Evolutionary conservation across 495 filamentous ascomycete species (phyloP).

Genomic region (Aspergillus diversus): DNA sequence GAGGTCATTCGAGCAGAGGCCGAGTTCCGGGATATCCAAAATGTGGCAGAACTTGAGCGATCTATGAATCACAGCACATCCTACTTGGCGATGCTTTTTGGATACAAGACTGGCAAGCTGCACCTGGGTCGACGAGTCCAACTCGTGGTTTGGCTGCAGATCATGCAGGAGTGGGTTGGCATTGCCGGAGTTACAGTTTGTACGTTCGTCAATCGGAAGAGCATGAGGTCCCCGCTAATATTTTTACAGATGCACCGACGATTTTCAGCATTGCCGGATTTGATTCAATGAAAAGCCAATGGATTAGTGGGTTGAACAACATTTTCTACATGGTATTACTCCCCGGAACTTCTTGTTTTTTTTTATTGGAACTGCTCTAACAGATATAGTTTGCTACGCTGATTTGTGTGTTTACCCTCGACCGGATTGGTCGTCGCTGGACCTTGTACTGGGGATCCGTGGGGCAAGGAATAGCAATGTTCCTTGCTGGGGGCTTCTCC

Average conservation of each 20-base stretch:
- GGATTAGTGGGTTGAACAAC: conserved; percentile 71
- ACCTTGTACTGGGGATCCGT: conserved; percentile 69
- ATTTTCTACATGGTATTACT: conserved; percentile 59
- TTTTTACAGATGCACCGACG: conserved; percentile 52
- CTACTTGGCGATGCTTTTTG: conserved; percentile 67
- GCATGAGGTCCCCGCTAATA: conserved; percentile 4
- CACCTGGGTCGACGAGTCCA: conserved; percentile 69
- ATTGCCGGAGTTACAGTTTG: conserved; percentile 74
- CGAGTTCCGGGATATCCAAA: conserved; percentile 67
- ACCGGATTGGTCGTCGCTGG: conserved; percentile 69
- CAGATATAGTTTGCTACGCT: conserved; percentile 56
- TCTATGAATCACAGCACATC: conserved; percentile 53
- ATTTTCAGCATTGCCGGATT: conserved; percentile 73
- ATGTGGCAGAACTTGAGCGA: conserved; percentile 60
- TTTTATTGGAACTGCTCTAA: neutral
- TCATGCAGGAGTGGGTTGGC: conserved; percentile 75
- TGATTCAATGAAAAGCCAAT: conserved; percentile 60
- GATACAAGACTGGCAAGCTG: conserved; percentile 62
- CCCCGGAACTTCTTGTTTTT: neutral
- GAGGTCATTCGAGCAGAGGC: conserved; percentile 57
- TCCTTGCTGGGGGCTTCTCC: conserved; percentile 60
- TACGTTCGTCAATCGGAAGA: conserved; percentile 25
- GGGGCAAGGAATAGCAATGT: conserved; percentile 65
- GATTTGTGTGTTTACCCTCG: conserved; percentile 69
- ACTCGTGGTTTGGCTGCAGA: conserved; percentile 72